Evolutionary conservation across 2,329 filamentous ascomycete species (phyloP).

Genomic region (Sclerotinia glacialis): DNA sequence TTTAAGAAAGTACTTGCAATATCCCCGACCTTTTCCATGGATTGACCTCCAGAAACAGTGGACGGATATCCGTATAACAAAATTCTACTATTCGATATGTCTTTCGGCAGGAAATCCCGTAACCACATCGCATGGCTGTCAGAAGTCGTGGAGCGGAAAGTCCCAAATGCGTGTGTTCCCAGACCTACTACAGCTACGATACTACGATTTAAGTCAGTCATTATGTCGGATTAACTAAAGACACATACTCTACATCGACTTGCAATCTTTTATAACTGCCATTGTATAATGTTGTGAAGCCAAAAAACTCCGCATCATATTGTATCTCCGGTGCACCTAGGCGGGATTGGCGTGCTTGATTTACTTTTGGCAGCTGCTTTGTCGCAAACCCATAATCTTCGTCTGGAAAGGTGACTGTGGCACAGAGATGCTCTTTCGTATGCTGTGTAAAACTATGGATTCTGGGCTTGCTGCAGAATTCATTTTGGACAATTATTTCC

Average conservation of each 20-base stretch:
- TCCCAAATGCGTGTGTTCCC: constrained; percentile 21
- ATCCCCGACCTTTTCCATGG: constrained; percentile 8
- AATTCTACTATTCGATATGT: constrained; percentile 6
- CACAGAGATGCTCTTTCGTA: not conserved
- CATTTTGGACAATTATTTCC: not conserved
- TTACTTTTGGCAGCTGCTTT: not conserved
- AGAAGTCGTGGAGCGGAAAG: constrained; percentile 9
- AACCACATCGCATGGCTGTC: constrained; percentile 21
- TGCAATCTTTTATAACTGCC: not conserved
- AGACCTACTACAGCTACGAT: constrained; percentile 20
- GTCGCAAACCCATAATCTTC: constrained; percentile 2
- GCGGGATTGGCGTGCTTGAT: not conserved
- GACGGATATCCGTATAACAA: constrained; percentile 16
- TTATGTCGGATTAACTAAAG: not conserved
- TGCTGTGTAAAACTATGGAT: constrained; percentile 13
- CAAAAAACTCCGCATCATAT: constrained; percentile 16
- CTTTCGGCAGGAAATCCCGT: constrained; percentile 20
- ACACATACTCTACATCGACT: constrained; percentile 14
- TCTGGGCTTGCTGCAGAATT: not conserved
- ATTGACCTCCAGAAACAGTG: constrained; percentile 7
- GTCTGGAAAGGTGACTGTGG: constrained; percentile 13
- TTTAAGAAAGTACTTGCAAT: constrained; percentile 12
- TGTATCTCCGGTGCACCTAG: not conserved
- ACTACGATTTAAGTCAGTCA: not conserved
- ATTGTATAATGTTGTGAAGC: constrained; percentile 17